These are phyloP conservation scores for Lobosporangium transversale DNA, from an alignment of 192 early-diverging fungal species.

Conservation along the genomic window DNA sequence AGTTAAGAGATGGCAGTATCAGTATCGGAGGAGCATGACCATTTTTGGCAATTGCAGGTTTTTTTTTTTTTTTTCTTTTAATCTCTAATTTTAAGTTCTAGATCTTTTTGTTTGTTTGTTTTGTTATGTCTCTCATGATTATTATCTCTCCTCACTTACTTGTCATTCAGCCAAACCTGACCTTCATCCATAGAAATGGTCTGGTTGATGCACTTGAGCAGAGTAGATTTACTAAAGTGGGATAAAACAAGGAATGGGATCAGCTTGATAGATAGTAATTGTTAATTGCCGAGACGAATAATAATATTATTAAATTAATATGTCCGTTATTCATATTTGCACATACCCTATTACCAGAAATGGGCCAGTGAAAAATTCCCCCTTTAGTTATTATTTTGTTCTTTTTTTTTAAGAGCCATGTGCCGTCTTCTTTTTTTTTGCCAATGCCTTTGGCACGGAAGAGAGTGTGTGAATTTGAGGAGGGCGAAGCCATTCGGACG, in stretches of 20 bases:
- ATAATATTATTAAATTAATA: no score
- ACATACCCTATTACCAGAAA: not conserved
- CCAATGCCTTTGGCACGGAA: slow-evolving; percentile 49
- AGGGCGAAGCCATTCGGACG: not conserved
- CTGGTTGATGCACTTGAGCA: slow-evolving; percentile 85
- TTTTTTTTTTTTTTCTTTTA: not conserved
- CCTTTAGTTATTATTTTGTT: not conserved
- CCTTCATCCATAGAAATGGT: slow-evolving; percentile 74
- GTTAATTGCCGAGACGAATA: no score
- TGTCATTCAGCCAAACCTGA: slow-evolving; percentile 58
- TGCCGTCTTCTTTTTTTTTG: slow-evolving; percentile 56
- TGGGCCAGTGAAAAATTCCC: not conserved
- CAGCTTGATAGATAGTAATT: no score
- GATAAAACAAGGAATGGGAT: no score
- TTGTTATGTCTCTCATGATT: no score
- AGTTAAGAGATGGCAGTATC: no score
- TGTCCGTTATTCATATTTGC: no score
- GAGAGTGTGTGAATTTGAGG: slow-evolving; percentile 5
- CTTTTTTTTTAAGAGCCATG: slow-evolving; percentile 55
- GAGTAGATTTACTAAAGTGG: slow-evolving; percentile 75
- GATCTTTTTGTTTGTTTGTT: no score
- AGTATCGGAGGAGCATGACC: slow-evolving; percentile 18
- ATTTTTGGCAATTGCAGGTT: slow-evolving; percentile 10
- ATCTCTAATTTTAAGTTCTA: no score
- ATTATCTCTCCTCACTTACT: no score